phyloP scores from a whole-genome alignment of 495 filamentous ascomycete species.

The Glarea lozoyensis region DNA sequence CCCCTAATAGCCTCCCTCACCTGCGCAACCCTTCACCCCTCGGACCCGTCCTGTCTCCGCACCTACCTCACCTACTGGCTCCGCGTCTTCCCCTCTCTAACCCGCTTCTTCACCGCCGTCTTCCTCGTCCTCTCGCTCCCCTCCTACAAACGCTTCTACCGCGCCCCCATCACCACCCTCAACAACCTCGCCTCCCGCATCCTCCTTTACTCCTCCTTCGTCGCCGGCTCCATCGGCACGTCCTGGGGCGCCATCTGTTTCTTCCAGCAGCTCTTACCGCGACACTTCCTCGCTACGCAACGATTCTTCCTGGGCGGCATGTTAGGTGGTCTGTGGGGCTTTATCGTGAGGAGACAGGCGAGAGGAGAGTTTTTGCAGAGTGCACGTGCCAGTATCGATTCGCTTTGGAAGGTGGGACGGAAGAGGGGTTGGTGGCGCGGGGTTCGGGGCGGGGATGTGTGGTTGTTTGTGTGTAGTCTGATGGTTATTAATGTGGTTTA shows the following conservation, averaged over 20 bases:
- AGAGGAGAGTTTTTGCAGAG: constrained; percentile 60
- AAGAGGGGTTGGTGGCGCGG: constrained; percentile 81
- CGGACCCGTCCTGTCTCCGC: constrained; percentile 74
- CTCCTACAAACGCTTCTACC: constrained; percentile 52
- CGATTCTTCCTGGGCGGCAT: constrained; percentile 85
- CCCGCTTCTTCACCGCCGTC: constrained; percentile 63
- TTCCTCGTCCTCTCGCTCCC: constrained; percentile 62
- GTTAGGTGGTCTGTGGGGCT: constrained; percentile 73
- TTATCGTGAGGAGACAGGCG: constrained; percentile 55
- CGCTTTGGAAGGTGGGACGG: constrained; percentile 79
- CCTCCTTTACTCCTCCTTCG: constrained; percentile 61
- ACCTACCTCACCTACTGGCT: constrained; percentile 80
- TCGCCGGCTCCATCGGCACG: constrained; percentile 70
- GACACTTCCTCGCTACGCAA: constrained; percentile 63
- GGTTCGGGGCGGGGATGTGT: constrained; percentile 71
- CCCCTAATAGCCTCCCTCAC: constrained; percentile 73
- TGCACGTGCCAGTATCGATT: constrained; percentile 65
- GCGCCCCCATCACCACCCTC: constrained; percentile 55
- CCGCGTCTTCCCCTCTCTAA: constrained; percentile 66
- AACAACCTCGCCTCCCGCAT: constrained; percentile 51
- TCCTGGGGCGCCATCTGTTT: constrained; percentile 84
- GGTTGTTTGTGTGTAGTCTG: constrained; percentile 69
- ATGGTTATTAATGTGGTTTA: constrained; percentile 71
- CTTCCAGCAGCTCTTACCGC: constrained; percentile 69
- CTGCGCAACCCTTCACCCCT: constrained; percentile 87